Conservation (phyloP, 805 yeast species). For the Candida easanensis region DNA sequence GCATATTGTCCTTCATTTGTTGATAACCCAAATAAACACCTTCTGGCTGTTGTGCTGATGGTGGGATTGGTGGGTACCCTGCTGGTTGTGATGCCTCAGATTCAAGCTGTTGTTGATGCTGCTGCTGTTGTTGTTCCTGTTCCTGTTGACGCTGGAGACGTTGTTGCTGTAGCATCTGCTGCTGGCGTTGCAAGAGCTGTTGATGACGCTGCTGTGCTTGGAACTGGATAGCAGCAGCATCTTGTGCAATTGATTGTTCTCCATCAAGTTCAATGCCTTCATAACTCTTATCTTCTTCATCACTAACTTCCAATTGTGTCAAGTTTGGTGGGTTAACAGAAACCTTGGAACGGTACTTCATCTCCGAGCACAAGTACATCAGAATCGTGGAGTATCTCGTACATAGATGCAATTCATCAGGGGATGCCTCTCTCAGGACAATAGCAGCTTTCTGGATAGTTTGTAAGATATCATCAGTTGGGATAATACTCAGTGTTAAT, state of each 20-base stretch:
- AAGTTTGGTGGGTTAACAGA: slow-evolving; percentile 28
- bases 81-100: slow-evolving; percentile 5
- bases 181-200: not conserved
- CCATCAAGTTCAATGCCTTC: not conserved
- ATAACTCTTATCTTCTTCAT: slow-evolving; percentile 16
- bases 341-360: slow-evolving; percentile 47
- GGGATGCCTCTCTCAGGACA: slow-evolving; percentile 76
- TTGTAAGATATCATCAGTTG: slow-evolving; percentile 66
- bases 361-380: slow-evolving; percentile 72
- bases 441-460: slow-evolving; percentile 71
- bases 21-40: slow-evolving; percentile 23
- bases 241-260: not conserved
- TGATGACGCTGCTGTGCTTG: not conserved
- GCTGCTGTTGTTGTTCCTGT: slow-evolving; percentile 2
- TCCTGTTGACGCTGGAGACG: not conserved
- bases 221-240: not conserved
- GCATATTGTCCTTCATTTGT: slow-evolving; percentile 19
- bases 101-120: slow-evolving; percentile 7
- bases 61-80: slow-evolving; percentile 12
- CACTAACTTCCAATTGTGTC: slow-evolving; percentile 22
- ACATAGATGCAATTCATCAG: slow-evolving; percentile 85
- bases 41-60: slow-evolving; percentile 6
- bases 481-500: slow-evolving; percentile 55
- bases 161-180: not conserved
- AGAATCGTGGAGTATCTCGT: slow-evolving; percentile 75